phyloP scores from a whole-genome alignment of 2,329 filamentous ascomycete species.

The Parafenestella ontariensis region DNA sequence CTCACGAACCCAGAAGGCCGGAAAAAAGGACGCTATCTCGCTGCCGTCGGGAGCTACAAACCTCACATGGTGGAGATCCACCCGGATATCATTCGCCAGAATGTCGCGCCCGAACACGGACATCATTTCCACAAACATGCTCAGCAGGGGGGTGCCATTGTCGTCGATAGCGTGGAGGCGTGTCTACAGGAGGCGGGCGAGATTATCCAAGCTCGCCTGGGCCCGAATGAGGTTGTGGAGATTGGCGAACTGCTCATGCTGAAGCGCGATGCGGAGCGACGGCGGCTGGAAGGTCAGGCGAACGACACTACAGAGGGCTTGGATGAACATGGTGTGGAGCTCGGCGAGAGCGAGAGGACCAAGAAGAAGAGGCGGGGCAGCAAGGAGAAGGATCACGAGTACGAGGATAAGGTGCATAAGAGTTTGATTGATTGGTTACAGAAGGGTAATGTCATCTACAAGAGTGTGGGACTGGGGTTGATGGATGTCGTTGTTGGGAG shows the following conservation, averaged over 20 bases:
- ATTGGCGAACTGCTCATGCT: slow-evolving; percentile 80
- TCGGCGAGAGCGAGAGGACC: slow-evolving; percentile 72
- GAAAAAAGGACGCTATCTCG: slow-evolving; percentile 73
- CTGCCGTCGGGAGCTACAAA: slow-evolving; percentile 74
- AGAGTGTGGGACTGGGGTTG: slow-evolving; percentile 71
- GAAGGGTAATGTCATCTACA: slow-evolving; percentile 71
- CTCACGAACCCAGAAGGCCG: slow-evolving; percentile 75
- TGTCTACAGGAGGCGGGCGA: slow-evolving; percentile 86
- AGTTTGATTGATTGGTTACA: slow-evolving; percentile 65
- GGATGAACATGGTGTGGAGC: slow-evolving; percentile 76
- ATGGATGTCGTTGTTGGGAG: slow-evolving; percentile 72
- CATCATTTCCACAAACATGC: slow-evolving; percentile 70
- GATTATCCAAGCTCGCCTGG: slow-evolving; percentile 77
- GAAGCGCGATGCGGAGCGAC: slow-evolving; percentile 59
- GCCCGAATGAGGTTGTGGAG: slow-evolving; percentile 80
- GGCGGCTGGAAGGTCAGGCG: slow-evolving; percentile 35
- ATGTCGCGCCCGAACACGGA: slow-evolving; percentile 60
- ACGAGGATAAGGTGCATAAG: slow-evolving; percentile 44
- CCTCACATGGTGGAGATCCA: slow-evolving; percentile 84
- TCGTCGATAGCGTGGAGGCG: slow-evolving; percentile 75
- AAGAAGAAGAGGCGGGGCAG: slow-evolving; percentile 64
- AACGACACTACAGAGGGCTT: slow-evolving; percentile 45
- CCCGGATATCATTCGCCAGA: slow-evolving; percentile 73
- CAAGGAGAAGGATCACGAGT: slow-evolving; percentile 27
- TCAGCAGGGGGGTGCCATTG: slow-evolving; percentile 64